Evolutionary conservation across 768 basidiomycete genomes (phyloP).

Genomic region (Suillus discolor): DNA sequence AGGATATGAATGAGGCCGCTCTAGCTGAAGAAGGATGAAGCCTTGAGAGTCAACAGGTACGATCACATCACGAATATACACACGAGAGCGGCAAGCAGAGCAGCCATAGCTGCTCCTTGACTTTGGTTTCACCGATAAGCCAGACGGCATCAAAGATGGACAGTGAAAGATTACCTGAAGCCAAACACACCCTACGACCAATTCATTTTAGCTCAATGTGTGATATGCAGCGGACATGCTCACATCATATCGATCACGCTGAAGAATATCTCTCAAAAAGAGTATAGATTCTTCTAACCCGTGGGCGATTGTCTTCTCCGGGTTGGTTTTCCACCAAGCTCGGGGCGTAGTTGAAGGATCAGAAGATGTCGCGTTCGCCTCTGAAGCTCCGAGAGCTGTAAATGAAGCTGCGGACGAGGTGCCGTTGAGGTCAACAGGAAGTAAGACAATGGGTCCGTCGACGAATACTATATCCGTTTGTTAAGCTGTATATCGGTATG

Average conservation of each 20-base stretch:
- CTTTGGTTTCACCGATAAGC: conserved; percentile 36
- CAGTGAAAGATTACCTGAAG: conserved; percentile 55
- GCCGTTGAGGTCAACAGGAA: conserved; percentile 60
- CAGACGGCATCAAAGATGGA: neutral
- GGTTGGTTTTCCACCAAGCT: conserved; percentile 71
- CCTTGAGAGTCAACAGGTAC: conserved; percentile 7
- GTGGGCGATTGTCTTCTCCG: conserved; percentile 48
- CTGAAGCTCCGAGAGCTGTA: conserved; percentile 43
- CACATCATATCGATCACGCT: conserved; percentile 66
- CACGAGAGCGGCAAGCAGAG: conserved; percentile 69
- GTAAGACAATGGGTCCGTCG: conserved; percentile 68
- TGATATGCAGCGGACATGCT: conserved; percentile 21
- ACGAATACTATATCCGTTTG: conserved; percentile 57
- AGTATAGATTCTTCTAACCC: conserved; percentile 64
- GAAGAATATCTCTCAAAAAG: conserved; percentile 57
- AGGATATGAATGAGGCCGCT: conserved; percentile 53
- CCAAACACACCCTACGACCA: conserved; percentile 69
- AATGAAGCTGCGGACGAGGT: conserved; percentile 24
- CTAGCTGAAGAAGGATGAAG: conserved; percentile 42
- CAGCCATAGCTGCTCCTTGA: conserved; percentile 81
- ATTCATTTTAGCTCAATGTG: neutral
- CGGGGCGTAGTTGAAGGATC: conserved; percentile 62
- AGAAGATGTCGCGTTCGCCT: conserved; percentile 30
- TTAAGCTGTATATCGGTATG: conserved; percentile 4
- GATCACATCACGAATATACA: conserved; percentile 23